phyloP scores from a whole-genome alignment of 2,329 filamentous ascomycete genomes.

The Paramyrothecium roridum region DNA sequence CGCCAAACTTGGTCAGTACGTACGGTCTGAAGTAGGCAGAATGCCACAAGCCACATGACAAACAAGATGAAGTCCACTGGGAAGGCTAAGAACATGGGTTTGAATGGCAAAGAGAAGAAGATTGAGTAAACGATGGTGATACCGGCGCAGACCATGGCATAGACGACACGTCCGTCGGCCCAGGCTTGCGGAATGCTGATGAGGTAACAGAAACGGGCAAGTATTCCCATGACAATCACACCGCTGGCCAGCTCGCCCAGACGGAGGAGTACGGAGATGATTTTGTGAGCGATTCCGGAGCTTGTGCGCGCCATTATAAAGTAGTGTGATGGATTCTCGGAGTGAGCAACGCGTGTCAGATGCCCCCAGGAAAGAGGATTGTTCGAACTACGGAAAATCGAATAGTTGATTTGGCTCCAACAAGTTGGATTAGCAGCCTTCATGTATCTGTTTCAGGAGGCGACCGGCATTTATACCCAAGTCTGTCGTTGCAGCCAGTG shows the following conservation, averaged over 20 bases:
- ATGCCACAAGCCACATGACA: conserved; percentile 23
- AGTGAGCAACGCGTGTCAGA: no score
- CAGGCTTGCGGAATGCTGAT: conserved; percentile 6
- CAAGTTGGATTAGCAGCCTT: no score
- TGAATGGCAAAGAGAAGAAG: conserved; percentile 15
- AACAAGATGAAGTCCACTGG: conserved; percentile 21
- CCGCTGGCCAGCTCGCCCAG: conserved; percentile 12
- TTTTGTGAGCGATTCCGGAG: conserved; percentile 12
- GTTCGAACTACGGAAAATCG: no score
- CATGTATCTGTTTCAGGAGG: no score
- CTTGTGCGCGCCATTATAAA: conserved; percentile 1
- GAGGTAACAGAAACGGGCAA: conserved; percentile 14
- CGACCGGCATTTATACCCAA: no score
- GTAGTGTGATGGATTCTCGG: no score
- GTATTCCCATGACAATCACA: conserved; percentile 19
- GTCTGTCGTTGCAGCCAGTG: no score
- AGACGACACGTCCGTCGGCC: conserved; percentile 15
- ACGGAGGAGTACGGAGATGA: conserved; percentile 14
- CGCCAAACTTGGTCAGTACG: neutral
- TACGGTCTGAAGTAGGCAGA: conserved; percentile 18
- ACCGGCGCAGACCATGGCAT: conserved; percentile 19
- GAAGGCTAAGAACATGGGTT: conserved; percentile 15
- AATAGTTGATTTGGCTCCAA: no score
- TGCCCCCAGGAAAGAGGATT: no score
- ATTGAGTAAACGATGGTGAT: conserved; percentile 21